Conservation (phyloP, 306 rosid genomes). For the Lotus japonicus region DNA sequence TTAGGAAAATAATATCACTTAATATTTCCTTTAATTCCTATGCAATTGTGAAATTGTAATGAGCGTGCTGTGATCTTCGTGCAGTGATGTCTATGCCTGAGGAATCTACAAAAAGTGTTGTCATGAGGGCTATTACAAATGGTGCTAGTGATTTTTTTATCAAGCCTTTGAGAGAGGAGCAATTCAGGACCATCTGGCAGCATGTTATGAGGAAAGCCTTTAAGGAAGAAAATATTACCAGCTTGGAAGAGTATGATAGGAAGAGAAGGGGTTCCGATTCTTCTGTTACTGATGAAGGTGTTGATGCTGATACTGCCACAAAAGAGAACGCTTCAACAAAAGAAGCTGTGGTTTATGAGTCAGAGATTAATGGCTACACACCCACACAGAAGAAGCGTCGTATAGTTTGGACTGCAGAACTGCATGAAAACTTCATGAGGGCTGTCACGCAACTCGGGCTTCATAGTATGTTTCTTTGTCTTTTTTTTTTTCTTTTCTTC, state of each 20-base stretch:
- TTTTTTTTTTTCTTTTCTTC: not conserved
- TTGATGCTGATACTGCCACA: conserved; percentile 10
- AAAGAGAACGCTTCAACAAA: not conserved
- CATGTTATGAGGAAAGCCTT: conserved; percentile 39
- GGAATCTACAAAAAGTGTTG: conserved; percentile 34
- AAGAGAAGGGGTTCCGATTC: conserved; percentile 34
- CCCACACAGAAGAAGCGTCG: conserved; percentile 50
- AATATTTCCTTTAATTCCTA: too few species aligned
- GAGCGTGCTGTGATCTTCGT: too few species aligned
- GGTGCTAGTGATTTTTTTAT: conserved; percentile 63
- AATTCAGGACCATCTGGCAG: conserved; percentile 49
- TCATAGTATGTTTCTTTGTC: conserved; percentile 50
- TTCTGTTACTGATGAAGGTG: conserved; percentile 39
- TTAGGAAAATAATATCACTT: too few species aligned
- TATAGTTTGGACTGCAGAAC: conserved; percentile 51
- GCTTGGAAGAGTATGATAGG: conserved; percentile 29
- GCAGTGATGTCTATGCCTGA: conserved; percentile 52
- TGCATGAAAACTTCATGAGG: conserved; percentile 45
- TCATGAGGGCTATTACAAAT: conserved; percentile 33
- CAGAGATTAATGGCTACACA: conserved; percentile 26
- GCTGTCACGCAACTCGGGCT: conserved; percentile 57
- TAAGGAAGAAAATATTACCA: conserved; percentile 37
- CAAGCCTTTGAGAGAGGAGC: conserved; percentile 51
- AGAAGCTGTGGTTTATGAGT: conserved; percentile 39
- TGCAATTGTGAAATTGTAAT: too few species aligned